Conservation (phyloP, 768 basidiomycete species). For the Kwoniella botswanensis region DNA sequence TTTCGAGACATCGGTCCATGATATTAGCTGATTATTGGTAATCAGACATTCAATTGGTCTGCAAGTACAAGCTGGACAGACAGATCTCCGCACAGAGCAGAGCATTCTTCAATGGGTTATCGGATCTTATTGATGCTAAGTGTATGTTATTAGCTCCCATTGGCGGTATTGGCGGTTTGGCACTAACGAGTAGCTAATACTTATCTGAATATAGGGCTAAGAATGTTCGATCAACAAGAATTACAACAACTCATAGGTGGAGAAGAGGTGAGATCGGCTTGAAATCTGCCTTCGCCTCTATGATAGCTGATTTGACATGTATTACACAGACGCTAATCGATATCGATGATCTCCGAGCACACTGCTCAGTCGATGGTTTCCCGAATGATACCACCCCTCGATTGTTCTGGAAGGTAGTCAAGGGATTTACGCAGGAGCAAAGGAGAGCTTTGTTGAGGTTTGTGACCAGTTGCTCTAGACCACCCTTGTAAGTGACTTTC, state of each 20-base stretch:
- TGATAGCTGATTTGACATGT: background rate
- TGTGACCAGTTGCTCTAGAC: slow-evolving; percentile 88
- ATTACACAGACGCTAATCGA: slow-evolving; percentile 63
- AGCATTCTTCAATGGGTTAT: slow-evolving; percentile 83
- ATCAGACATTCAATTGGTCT: slow-evolving; percentile 78
- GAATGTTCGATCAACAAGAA: slow-evolving; percentile 98
- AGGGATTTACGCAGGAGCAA: slow-evolving; percentile 79
- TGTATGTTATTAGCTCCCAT: slow-evolving; percentile 70
- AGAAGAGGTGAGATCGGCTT: slow-evolving; percentile 62
- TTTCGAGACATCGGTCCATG: background rate
- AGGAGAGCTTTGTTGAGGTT: slow-evolving; percentile 79
- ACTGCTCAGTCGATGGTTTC: slow-evolving; percentile 80
- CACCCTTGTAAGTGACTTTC: slow-evolving; percentile 69
- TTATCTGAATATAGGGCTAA: slow-evolving; percentile 53
- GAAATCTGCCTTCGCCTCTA: no score
- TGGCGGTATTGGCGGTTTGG: background rate
- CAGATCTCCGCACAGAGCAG: slow-evolving; percentile 78
- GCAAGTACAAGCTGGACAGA: slow-evolving; percentile 82
- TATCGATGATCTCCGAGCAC: slow-evolving; percentile 73
- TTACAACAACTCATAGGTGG: slow-evolving; percentile 89
- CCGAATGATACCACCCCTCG: slow-evolving; percentile 75
- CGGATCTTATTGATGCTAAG: slow-evolving; percentile 87
- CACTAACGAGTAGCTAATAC: slow-evolving; percentile 1
- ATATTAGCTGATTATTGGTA: background rate
- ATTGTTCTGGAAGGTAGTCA: slow-evolving; percentile 85